A percentile compares a stretch with the other conserved stretches of the same genome.
phyloP scores from a whole-genome alignment of 768 basidiomycete species.

The Kwoniella heveanensis region DNA sequence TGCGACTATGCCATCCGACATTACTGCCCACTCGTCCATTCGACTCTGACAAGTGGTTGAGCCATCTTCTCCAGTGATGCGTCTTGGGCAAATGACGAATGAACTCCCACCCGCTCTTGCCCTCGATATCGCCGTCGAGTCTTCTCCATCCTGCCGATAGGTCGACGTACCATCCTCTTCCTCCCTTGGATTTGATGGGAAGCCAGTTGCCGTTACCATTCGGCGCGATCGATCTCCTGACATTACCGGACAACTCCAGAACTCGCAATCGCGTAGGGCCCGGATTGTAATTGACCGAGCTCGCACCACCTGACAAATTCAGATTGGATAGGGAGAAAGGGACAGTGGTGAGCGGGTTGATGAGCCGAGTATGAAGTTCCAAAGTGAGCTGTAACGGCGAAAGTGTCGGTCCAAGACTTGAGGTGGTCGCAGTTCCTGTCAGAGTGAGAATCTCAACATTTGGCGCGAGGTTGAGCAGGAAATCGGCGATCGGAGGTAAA shows the following conservation, averaged over 20 bases:
- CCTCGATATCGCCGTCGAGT: conserved; percentile 12
- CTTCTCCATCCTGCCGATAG: conserved; percentile 74
- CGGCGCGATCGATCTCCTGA: conserved; percentile 68
- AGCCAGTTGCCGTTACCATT: conserved; percentile 74
- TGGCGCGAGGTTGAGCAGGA: conserved; percentile 68
- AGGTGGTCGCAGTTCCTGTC: conserved; percentile 69
- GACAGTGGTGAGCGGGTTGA: conserved; percentile 76
- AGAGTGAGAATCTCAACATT: conserved; percentile 86
- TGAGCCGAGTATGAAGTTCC: conserved; percentile 72
- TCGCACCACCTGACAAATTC: conserved; percentile 39
- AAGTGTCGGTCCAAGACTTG: conserved; percentile 57
- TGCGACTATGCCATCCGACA: conserved; percentile 92
- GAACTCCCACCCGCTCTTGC: conserved; percentile 24
- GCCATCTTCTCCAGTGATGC: conserved; percentile 69
- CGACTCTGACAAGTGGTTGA: conserved; percentile 72
- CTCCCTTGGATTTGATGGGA: conserved; percentile 86
- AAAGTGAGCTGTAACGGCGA: conserved; percentile 71
- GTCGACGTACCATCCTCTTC: conserved; percentile 93
- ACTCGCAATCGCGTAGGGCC: conserved; percentile 75
- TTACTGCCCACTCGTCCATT: conserved; percentile 89
- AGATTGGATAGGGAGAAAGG: conserved; percentile 71
- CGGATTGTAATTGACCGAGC: conserved; percentile 45
- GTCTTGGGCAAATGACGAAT: conserved; percentile 58
- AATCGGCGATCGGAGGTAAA: conserved; percentile 67
- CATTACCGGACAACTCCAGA: conserved; percentile 74